Percentiles rank a stretch among this genome's conserved stretches.
Evolutionary conservation across 2,329 filamentous ascomycete species (phyloP).

Genomic region (Didymella sp.): DNA sequence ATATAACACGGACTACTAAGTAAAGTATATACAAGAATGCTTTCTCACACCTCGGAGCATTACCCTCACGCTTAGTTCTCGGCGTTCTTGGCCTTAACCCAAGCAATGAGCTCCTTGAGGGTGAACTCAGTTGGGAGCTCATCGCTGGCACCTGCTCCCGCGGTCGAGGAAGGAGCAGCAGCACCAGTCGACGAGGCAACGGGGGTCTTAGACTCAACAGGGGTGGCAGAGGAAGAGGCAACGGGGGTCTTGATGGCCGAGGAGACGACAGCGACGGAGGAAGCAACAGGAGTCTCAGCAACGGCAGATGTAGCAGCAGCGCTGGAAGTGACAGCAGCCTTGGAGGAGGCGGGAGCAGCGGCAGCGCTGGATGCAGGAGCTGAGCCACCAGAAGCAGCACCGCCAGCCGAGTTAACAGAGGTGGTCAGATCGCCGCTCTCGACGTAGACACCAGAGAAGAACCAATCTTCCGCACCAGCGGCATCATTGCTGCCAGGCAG

Average conservation of each 20-base stretch:
- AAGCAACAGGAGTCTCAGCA: constrained; percentile 11
- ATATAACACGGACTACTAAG: not conserved
- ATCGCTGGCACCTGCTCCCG: constrained; percentile 21
- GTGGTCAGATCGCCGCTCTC: constrained; percentile 61
- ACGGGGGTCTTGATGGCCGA: constrained; percentile 11
- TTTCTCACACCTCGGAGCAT: not conserved
- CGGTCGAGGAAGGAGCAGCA: constrained; percentile 16
- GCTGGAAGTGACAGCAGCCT: constrained; percentile 16
- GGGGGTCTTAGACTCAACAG: constrained; percentile 12
- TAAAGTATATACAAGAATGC: constrained; percentile 28
- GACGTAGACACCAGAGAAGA: constrained; percentile 75
- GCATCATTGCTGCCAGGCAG: constrained; percentile 65
- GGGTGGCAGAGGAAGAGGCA: constrained; percentile 10
- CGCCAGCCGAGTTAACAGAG: constrained; percentile 30
- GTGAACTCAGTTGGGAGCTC: constrained; percentile 36
- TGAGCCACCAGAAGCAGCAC: constrained; percentile 14
- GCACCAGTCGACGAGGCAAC: constrained; percentile 16
- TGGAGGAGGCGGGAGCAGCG: constrained; percentile 17
- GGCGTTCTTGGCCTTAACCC: constrained; percentile 33
- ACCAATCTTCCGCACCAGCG: constrained; percentile 67
- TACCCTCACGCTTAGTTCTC: constrained; percentile 9
- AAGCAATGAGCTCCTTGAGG: constrained; percentile 37
- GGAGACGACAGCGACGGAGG: constrained; percentile 5
- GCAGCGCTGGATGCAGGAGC: constrained; percentile 18
- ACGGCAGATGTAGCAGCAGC: constrained; percentile 2